Base-by-base conservation (phyloP, 371 early-diverging fungal genomes). In the Paraphysoderma sedebokerense region DNA sequence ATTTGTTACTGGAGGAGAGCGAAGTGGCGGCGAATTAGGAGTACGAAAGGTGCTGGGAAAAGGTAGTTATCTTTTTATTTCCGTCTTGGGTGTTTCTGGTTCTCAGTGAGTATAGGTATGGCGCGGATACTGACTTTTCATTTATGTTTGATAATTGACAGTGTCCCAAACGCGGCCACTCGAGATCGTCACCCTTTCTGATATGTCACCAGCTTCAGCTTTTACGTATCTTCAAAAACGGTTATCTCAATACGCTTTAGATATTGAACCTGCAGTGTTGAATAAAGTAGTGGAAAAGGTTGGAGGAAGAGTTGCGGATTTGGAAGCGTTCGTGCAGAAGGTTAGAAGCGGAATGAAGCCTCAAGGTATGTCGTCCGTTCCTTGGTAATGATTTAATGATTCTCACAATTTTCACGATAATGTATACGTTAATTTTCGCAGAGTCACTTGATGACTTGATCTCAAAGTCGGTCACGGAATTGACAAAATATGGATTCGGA, bases 261-360 rank as follows among this genome's bases (percentile, higher is more conserved):
- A 9, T 11, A 20, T 15, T 12, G 42, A 12, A 11, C 64, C 74
- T 47, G 67, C 68, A 9, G 55, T 63, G 33, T 50, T 85, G 22
- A 66, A 58, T 20, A 32, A 62, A 2, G 65, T 70, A 23, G 80
- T 88, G 9, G 54, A 60, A 23, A 72, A 72, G 0, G 62, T 95
- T 2, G 95, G 93, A 24, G 95, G 92, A n/a, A 74, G 92, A 3
- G 59, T 86, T 36, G 81, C 81, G 20, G 92, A 95, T 60, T 59
- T 95, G 30, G 82, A 87, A 55, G 58, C 82, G 5, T 66, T 90
- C 55, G 76, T 87, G 27, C 81, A 83, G 50, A 88, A 89, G 56
- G 75, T 91, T 52, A 72, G 79, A 47, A 72, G 82, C 22, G 80
- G 85, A n/a, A n/a, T n/a, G n/a, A n/a, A n/a, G n/a, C n/a, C n/a